Evolutionary conservation across 371 early-diverging fungal genomes (phyloP).

Genomic region (Fennellomyces sp.): DNA sequence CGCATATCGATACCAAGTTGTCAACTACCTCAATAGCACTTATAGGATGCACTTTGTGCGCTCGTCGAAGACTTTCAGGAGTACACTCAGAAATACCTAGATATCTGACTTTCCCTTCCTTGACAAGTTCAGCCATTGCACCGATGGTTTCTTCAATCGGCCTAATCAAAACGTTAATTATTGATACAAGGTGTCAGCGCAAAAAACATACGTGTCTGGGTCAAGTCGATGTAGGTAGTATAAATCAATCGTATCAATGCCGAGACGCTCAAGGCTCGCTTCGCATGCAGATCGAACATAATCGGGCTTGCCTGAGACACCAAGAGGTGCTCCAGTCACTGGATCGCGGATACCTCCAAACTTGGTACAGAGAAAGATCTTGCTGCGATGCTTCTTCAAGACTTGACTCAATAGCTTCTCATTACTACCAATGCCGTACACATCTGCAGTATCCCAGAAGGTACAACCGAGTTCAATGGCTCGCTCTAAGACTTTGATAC

Average conservation of each 20-base stretch:
- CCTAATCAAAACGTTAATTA: too few relatives aligned
- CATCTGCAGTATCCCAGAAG: slow-evolving; percentile 36
- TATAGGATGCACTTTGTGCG: slow-evolving; percentile 70
- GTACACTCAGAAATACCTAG: slow-evolving; percentile 64
- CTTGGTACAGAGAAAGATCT: slow-evolving; percentile 54
- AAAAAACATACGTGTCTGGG: slow-evolving; percentile 22
- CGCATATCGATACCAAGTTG: too few relatives aligned
- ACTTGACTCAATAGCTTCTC: slow-evolving; percentile 40
- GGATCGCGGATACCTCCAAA: slow-evolving; percentile 31
- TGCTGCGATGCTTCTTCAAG: slow-evolving; percentile 33
- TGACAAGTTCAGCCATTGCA: slow-evolving; percentile 66
- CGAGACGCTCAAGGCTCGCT: slow-evolving; percentile 44
- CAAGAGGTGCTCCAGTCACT: slow-evolving; percentile 37
- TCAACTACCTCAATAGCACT: slow-evolving; percentile 60
- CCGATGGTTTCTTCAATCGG: slow-evolving; percentile 60
- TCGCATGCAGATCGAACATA: slow-evolving; percentile 47
- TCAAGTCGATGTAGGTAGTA: slow-evolving; percentile 66
- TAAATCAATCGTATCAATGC: slow-evolving; percentile 55
- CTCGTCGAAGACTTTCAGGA: slow-evolving; percentile 56
- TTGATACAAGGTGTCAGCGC: too few relatives aligned
- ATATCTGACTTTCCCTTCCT: slow-evolving; percentile 60
- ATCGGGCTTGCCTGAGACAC: slow-evolving; percentile 55
- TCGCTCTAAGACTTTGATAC: neutral
- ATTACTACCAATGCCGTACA: slow-evolving; percentile 30
- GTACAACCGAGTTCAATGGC: neutral